Evolutionary conservation across 1,139 yeast genomes (phyloP).

Genomic region (Kodamaea sp.): DNA sequence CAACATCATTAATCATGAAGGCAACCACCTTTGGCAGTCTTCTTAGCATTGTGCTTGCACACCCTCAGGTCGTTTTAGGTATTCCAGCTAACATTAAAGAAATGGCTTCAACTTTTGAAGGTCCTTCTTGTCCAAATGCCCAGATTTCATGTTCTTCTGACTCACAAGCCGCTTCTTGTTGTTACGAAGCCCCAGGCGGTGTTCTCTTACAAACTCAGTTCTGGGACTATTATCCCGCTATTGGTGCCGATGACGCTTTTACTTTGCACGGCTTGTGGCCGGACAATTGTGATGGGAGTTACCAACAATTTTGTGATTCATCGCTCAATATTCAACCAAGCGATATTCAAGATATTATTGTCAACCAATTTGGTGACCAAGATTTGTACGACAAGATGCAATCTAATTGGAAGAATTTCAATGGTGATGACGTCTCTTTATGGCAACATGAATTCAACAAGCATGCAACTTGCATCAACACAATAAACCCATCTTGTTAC

Average conservation of each 20-base stretch:
- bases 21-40: background rate
- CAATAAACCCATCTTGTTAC: constrained; percentile 73
- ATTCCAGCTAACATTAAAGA: constrained; percentile 1
- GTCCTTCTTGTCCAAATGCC: constrained; percentile 56
- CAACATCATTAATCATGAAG: constrained; percentile 1
- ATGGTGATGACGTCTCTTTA: constrained; percentile 66
- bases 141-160: constrained; percentile 50
- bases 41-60: constrained; percentile 2
- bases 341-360: constrained; percentile 49
- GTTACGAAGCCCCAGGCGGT: constrained; percentile 89
- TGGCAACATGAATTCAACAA: constrained; percentile 96
- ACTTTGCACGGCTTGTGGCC: constrained; percentile 90
- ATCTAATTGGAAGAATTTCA: constrained; percentile 70
- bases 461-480: constrained; percentile 90
- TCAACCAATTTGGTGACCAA: constrained; percentile 42
- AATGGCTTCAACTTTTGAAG: constrained; percentile 2
- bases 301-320: constrained; percentile 67
- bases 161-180: constrained; percentile 57
- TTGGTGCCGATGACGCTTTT: constrained; percentile 66
- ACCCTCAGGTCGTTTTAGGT: constrained; percentile 4
- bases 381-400: constrained; percentile 58
- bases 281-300: constrained; percentile 74
- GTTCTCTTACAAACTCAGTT: constrained; percentile 82
- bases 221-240: constrained; percentile 87
- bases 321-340: constrained; percentile 47